Evolutionary conservation across 140 eudicot genomes (phyloP).

Genomic region (Stevia rebaudiana): DNA sequence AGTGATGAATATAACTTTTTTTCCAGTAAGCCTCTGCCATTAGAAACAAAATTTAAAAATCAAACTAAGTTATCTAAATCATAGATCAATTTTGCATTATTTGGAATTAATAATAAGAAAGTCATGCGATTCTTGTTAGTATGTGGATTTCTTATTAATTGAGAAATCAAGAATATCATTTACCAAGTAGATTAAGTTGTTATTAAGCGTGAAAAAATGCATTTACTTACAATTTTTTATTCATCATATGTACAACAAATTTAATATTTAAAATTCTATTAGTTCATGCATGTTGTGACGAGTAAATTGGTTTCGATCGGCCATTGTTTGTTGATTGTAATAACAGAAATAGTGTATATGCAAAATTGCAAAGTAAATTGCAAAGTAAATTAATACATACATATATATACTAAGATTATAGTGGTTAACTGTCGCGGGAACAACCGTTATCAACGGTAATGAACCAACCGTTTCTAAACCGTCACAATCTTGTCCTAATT

Average conservation of each 20-base stretch:
- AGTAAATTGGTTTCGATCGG: no score
- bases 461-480: no score
- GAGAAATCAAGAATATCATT: background rate
- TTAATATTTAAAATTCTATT: background rate
- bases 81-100: background rate
- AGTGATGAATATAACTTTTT: conserved; percentile 81
- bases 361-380: no score
- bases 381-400: no score
- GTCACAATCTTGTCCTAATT: no score
- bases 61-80: background rate
- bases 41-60: background rate
- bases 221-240: background rate
- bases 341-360: no score
- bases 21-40: conserved; percentile 73
- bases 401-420: no score
- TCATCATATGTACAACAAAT: background rate
- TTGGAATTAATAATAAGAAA: background rate
- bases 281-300: background rate
- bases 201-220: background rate
- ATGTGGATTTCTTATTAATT: background rate
- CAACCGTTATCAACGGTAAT: no score
- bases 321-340: no score
- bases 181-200: background rate
- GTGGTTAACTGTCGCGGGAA: no score
- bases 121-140: background rate